phyloP scores from a whole-genome alignment of 805 yeast species.

The Ogataea nonfermentans region DNA sequence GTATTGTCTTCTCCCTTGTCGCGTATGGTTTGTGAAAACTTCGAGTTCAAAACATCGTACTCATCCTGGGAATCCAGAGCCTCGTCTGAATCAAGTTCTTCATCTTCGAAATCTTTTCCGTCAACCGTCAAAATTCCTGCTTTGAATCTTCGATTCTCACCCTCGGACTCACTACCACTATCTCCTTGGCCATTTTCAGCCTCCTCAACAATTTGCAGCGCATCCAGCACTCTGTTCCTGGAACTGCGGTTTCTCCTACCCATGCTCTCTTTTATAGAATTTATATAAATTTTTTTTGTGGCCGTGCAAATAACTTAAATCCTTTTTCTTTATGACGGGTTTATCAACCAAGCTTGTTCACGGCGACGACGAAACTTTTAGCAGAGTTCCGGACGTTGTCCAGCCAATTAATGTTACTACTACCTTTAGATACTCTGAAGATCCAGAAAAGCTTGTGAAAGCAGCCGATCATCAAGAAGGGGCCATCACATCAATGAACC shows the following conservation, averaged over 20 bases:
- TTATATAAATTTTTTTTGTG: conserved; percentile 4
- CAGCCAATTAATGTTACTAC: conserved; percentile 84
- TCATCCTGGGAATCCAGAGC: conserved; percentile 84
- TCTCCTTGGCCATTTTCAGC: conserved; percentile 16
- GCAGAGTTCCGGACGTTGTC: conserved; percentile 62
- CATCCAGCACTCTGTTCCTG: conserved; percentile 25
- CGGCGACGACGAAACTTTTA: conserved; percentile 57
- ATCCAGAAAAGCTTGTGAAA: conserved; percentile 55
- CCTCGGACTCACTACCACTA: conserved; percentile 13
- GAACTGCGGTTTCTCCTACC: conserved; percentile 15
- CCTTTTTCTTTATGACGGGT: conserved; percentile 38
- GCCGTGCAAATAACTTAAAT: conserved; percentile 6
- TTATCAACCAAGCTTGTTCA: conserved; percentile 63
- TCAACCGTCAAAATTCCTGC: conserved; percentile 13
- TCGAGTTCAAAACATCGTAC: conserved; percentile 57
- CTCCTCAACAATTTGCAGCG: conserved; percentile 31
- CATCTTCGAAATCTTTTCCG: conserved; percentile 37
- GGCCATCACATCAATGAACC: conserved; percentile 27
- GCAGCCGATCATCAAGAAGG: conserved; percentile 34
- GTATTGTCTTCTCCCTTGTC: conserved; percentile 57
- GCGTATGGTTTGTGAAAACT: conserved; percentile 66
- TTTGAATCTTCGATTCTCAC: conserved; percentile 12
- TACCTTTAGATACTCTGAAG: conserved; percentile 64
- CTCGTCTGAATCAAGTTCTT: conserved; percentile 64
- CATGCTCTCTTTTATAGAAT: conserved; percentile 7